Evolutionary conservation across 2,329 filamentous ascomycete species (phyloP), one percentile per base, ranked within the genome.

Genomic region (Trichophyton benhamiae): DNA sequence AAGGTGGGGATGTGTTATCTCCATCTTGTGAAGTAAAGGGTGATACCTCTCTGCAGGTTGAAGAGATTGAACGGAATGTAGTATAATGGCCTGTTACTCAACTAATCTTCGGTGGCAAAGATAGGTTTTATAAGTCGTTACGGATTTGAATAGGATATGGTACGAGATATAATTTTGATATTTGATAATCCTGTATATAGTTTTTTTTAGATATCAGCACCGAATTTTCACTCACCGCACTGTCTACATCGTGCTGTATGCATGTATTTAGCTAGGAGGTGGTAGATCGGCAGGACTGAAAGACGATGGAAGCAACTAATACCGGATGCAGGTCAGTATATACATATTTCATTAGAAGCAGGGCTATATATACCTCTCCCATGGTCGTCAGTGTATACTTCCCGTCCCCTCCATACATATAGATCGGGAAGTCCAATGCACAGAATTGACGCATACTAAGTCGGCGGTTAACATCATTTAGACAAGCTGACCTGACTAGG

Each of bases 381-480:
- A 76, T 74, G 2, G 71, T 74, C 64, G 66, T 69, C 38, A 74
- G 60, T 17, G 62, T 68, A 60, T 70, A 91, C 63, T 86, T 82
- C 1, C 86, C 87, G 65, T 91, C 82, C 72, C 86, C 87, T 73
- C 95, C 91, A 74, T 95, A 95, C 92, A 97, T 95, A 72, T 96
- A 85, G 61, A 99, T 82, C 0, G 91, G 92, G 62, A 83, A 85
- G 4, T 80, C 76, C n/a, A 84, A 70, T 5, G 80, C 74, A 66
- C 84, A 87, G 69, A 91, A 91, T 75, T 92, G 88, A 57, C 87
- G 84, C 66, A 92, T 90, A 60, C 75, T 20, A 52, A 46, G 11
- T 15, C 27, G 46, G 9, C n/a, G 52, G 62, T 65, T 30, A 67
- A 61, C 9, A n/a, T 33, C 41, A 33, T 11, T 13, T 6, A 20